Evolutionary conservation across 352 stramenopile genomes (phyloP).

Genomic region (Phytophthora vignae): DNA sequence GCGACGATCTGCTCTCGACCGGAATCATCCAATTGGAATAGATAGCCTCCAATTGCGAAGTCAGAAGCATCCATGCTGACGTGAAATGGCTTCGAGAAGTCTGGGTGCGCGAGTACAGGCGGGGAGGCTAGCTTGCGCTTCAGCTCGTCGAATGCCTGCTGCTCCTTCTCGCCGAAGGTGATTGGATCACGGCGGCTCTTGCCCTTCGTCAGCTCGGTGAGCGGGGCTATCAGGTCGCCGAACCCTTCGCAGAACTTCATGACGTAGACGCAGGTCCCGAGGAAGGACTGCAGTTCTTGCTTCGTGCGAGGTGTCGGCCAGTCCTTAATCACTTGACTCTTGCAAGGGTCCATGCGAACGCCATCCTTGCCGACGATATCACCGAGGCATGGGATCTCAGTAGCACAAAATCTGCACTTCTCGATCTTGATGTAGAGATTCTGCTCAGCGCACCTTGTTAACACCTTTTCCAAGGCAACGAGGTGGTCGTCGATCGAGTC

Average conservation of each 20-base stretch:
- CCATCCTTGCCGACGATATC: slow-evolving; percentile 12
- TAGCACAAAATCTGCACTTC: slow-evolving; percentile 15
- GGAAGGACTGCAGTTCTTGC: slow-evolving; percentile 23
- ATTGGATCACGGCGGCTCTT: slow-evolving; percentile 1
- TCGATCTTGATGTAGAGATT: slow-evolving; percentile 8
- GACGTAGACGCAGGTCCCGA: slow-evolving; percentile 28
- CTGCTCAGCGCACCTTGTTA: slow-evolving; percentile 1
- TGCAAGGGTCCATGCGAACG: slow-evolving; percentile 27
- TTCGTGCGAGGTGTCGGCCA: slow-evolving; percentile 21
- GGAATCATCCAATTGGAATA: not conserved
- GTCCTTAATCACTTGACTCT: slow-evolving; percentile 15
- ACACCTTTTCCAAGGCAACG: slow-evolving; percentile 1
- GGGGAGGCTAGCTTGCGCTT: slow-evolving; percentile 1
- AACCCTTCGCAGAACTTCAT: slow-evolving; percentile 23
- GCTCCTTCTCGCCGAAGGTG: not conserved
- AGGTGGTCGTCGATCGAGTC: no score
- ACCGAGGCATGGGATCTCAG: slow-evolving; percentile 12
- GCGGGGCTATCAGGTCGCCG: slow-evolving; percentile 4
- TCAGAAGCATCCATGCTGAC: slow-evolving; percentile 13
- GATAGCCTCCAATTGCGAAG: slow-evolving; percentile 3
- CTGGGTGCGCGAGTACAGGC: slow-evolving; percentile 10
- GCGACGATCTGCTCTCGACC: not conserved
- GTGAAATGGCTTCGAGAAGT: slow-evolving; percentile 7
- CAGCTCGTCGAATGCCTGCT: not conserved
- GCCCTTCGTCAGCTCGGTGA: slow-evolving; percentile 5